A percentile compares a stretch with the other conserved stretches of the same genome.
phyloP scores from a whole-genome alignment of 2,329 filamentous ascomycete genomes.

The Colletotrichum sp. region DNA sequence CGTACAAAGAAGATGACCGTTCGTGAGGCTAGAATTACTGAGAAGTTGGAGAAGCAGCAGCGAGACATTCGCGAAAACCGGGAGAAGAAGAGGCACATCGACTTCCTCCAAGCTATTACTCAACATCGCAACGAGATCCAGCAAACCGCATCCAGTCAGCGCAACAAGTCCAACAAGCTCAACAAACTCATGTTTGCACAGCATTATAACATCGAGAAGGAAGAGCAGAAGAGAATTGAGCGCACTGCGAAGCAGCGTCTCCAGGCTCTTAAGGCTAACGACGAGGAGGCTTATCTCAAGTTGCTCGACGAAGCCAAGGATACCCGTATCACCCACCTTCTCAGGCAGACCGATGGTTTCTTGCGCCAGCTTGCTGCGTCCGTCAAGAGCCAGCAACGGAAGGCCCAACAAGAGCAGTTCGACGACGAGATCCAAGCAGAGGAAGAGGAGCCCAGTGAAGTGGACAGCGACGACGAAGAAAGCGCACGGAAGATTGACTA shows the following conservation, averaged over 20 bases:
- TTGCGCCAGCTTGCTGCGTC: constrained; percentile 93
- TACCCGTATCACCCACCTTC: constrained; percentile 96
- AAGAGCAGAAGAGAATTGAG: constrained; percentile 98
- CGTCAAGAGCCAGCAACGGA: constrained; percentile 91
- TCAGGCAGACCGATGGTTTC: constrained; percentile 97
- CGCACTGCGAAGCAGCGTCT: constrained; percentile 99
- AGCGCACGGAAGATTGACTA: constrained; percentile 89
- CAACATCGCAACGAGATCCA: constrained; percentile 81
- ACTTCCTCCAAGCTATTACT: constrained; percentile 87
- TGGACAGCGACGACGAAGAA: constrained; percentile 72
- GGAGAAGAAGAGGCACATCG: constrained; percentile 96
- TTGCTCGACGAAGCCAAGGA: constrained; percentile 98
- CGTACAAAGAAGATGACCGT: constrained; percentile 97
- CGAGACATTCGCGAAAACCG: constrained; percentile 93
- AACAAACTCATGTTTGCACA: constrained; percentile 88
- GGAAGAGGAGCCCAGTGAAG: constrained; percentile 70
- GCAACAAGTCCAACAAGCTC: constrained; percentile 81
- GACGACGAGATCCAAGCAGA: constrained; percentile 60
- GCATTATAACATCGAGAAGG: constrained; percentile 96
- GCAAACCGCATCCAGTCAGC: constrained; percentile 69
- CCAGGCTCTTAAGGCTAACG: constrained; percentile 97
- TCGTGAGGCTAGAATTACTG: constrained; percentile 93
- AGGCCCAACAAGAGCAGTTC: constrained; percentile 74
- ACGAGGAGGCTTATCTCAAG: constrained; percentile 98
- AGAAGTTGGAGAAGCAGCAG: constrained; percentile 99